These are phyloP conservation scores for Penicillium herquei DNA, from an alignment of 495 filamentous ascomycete genomes.

Conservation along the genomic window DNA sequence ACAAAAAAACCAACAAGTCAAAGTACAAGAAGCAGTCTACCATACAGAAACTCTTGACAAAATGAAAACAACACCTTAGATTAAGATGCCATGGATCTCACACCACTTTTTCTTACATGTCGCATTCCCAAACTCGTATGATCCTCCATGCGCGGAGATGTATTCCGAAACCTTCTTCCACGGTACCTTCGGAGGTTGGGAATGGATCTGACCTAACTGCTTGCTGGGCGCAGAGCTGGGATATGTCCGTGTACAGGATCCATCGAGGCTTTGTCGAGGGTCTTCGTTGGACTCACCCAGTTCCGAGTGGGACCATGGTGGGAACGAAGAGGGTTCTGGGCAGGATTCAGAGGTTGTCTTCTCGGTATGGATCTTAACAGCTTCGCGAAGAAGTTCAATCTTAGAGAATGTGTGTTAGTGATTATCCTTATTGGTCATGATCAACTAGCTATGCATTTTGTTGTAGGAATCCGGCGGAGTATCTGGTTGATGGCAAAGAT, in stretches of 20 bases:
- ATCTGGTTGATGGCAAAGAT: too few relatives aligned
- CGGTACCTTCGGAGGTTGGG: constrained; percentile 53
- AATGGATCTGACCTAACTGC: neutral
- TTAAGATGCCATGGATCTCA: constrained; percentile 27
- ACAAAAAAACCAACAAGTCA: too few relatives aligned
- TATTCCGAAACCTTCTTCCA: constrained; percentile 82
- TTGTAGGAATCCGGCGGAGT: too few relatives aligned
- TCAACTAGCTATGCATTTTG: too few relatives aligned
- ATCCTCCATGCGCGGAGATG: constrained; percentile 68
- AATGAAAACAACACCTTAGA: neutral
- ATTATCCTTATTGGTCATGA: too few relatives aligned
- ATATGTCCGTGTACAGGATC: too few relatives aligned
- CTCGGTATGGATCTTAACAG: constrained; percentile 33
- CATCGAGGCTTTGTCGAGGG: neutral
- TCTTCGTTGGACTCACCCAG: too few relatives aligned
- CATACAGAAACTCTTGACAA: too few relatives aligned
- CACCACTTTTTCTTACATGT: constrained; percentile 84
- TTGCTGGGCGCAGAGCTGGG: too few relatives aligned
- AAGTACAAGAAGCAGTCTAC: too few relatives aligned
- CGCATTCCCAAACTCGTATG: constrained; percentile 80
- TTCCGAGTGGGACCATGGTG: too few relatives aligned
- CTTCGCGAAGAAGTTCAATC: constrained; percentile 38
- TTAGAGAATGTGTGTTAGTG: constrained; percentile 1
- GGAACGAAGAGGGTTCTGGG: too few relatives aligned
- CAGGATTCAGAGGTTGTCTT: constrained; percentile 2